phyloP scores from a whole-genome alignment of 164 flowering plant genomes.

The Protea cynaroides region DNA sequence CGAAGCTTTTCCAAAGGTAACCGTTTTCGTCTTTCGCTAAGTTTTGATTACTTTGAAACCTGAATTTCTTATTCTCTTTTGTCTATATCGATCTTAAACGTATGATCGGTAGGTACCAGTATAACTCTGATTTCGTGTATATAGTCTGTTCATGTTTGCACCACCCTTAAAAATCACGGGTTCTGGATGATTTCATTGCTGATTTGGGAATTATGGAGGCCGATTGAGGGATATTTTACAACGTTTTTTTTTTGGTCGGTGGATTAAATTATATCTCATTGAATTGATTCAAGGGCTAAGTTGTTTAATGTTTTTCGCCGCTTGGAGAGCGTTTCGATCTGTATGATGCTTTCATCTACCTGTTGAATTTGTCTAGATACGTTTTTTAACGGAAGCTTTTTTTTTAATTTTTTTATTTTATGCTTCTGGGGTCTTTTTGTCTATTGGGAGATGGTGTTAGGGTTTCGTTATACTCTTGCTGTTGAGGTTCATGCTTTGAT shows the following conservation, averaged over 20 bases:
- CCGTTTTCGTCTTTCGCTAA: not conserved
- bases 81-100: not conserved
- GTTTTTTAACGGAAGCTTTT: not conserved
- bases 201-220: not conserved
- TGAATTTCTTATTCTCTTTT: not conserved
- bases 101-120: not conserved
- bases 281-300: not conserved
- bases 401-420: too few relatives aligned
- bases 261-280: not conserved
- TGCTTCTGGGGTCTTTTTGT: not conserved
- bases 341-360: too few relatives aligned
- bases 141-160: not conserved
- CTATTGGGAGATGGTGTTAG: not conserved
- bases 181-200: not conserved
- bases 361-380: not conserved
- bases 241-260: not conserved
- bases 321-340: not conserved
- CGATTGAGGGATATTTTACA: too few relatives aligned
- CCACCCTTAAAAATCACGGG: too few relatives aligned
- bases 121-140: not conserved
- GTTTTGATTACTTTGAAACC: not conserved
- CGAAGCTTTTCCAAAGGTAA: slow-evolving; percentile 4
- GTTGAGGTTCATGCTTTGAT: not conserved
- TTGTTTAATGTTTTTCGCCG: not conserved
- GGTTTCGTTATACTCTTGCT: not conserved